Evolutionary conservation across 2,329 filamentous ascomycete genomes (phyloP), one percentile per base, ranked within the genome.

Genomic region (Colletotrichum trifolii): DNA sequence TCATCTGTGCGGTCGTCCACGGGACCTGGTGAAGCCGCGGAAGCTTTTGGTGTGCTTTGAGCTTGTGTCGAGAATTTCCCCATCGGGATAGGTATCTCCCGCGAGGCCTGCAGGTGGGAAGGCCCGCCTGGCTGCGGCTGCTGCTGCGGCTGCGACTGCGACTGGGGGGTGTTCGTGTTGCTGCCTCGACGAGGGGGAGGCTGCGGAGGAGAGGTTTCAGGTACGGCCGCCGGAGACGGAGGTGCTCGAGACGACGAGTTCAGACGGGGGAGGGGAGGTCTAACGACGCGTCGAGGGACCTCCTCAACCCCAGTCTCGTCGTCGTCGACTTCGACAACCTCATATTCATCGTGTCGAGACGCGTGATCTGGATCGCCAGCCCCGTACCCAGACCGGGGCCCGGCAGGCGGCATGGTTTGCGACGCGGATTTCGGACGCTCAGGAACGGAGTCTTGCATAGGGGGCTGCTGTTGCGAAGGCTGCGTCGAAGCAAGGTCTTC

Each of bases 31-130:
- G 66, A 50, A 53, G 56, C 15, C 34, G 48, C 15, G 17, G 52
- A 34, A 34, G 35, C 39, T 13, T 46, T 43, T 25, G 60, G 60
- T 15, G 49, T 45, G 50, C 17, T 55, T 40, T 66, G 64, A 35
- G 43, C 33, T 17, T 66, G 60, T 15, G 49, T 64, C 9, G 60
- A 54, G 35, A 54, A 48, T 25, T 43, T 43, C 35, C 62, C 50
- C 35, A 52, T 66, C 13, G 64, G 67, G 42, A 68, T 67, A 11
- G 67, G 67, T 55, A 68, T 68, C 52, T 68, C 67, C 43, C 55
- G 55, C 17, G 64, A 58, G 50, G 53, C 46, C 48, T 60, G 65
- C 54, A 68, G 15, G 39, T 65, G 64, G 12, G 39, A 59, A 25
- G 67, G 64, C 11, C 60, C 60, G 55, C 52, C 59, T 13, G 60